Percentiles rank a stretch among this genome's conserved stretches.
phyloP scores from a whole-genome alignment of 768 basidiomycete species.

The Lentinula aciculospora region DNA sequence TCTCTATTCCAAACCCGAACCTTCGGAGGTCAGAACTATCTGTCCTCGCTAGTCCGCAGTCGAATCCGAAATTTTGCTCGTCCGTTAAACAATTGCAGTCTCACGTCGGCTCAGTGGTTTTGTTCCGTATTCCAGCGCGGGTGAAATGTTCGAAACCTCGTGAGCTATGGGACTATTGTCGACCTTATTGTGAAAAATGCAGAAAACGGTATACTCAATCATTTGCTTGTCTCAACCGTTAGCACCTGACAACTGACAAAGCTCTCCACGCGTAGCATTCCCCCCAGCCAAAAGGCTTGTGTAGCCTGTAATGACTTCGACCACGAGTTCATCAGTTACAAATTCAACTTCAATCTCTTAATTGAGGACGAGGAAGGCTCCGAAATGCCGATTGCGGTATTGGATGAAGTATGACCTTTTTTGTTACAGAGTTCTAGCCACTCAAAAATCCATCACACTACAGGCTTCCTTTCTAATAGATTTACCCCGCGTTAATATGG shows the following conservation, averaged over 20 bases:
- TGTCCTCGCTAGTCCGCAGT: not conserved
- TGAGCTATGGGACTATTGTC: constrained; percentile 36
- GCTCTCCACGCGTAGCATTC: constrained; percentile 33
- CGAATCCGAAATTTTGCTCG: not conserved
- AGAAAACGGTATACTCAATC: constrained; percentile 39
- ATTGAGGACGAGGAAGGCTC: constrained; percentile 44
- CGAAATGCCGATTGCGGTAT: constrained; percentile 41
- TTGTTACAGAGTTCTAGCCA: not conserved
- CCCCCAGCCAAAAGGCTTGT: constrained; percentile 36
- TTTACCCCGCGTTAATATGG: constrained; percentile 37
- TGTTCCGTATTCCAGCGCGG: not conserved
- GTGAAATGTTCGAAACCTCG: not conserved
- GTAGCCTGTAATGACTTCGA: constrained; percentile 48
- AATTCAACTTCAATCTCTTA: constrained; percentile 43
- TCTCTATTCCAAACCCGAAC: not conserved
- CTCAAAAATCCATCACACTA: not conserved
- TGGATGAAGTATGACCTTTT: constrained; percentile 31
- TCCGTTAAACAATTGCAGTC: not conserved
- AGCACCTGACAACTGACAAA: too few relatives aligned
- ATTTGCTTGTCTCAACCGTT: not conserved
- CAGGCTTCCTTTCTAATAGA: constrained; percentile 42
- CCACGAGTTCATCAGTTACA: constrained; percentile 39
- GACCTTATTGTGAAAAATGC: constrained; percentile 49
- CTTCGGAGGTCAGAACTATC: not conserved
- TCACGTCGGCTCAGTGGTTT: not conserved